A percentile compares a stretch with the other conserved stretches of the same genome.
phyloP scores from a whole-genome alignment of 345 rosid species.

The Eucalyptus cladocalyx region DNA sequence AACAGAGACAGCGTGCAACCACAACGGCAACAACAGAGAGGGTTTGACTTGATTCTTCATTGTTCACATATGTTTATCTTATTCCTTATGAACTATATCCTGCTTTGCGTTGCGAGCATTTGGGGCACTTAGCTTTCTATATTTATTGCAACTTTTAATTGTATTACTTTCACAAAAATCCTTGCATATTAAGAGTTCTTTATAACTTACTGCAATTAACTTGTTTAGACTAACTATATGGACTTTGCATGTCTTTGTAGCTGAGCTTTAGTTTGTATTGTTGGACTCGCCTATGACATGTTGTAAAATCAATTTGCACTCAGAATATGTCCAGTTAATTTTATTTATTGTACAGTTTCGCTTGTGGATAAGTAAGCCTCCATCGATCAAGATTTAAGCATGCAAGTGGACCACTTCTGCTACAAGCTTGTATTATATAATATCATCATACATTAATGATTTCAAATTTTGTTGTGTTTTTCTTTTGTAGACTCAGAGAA shows the following conservation, averaged over 20 bases:
- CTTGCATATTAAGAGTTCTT: neutral
- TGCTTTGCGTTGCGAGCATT: neutral
- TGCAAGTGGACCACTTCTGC: neutral
- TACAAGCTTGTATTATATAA: neutral
- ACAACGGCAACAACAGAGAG: neutral
- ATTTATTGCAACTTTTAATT: neutral
- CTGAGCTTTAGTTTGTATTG: neutral
- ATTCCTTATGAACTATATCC: neutral
- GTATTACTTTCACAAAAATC: neutral
- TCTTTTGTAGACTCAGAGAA: fast-evolving
- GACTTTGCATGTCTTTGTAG: neutral
- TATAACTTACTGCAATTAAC: neutral
- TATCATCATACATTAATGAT: neutral
- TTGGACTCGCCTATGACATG: neutral
- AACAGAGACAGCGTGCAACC: neutral
- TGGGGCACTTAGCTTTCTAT: neutral
- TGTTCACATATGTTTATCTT: neutral
- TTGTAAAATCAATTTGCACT: neutral
- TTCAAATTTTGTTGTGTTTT: neutral
- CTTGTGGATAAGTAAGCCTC: neutral
- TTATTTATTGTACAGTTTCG: neutral
- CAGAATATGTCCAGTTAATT: neutral
- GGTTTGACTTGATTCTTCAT: neutral
- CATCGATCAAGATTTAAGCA: neutral
- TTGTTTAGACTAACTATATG: neutral